Evolutionary conservation across 345 rosid species (phyloP).

Genomic region (Salix dunnii): DNA sequence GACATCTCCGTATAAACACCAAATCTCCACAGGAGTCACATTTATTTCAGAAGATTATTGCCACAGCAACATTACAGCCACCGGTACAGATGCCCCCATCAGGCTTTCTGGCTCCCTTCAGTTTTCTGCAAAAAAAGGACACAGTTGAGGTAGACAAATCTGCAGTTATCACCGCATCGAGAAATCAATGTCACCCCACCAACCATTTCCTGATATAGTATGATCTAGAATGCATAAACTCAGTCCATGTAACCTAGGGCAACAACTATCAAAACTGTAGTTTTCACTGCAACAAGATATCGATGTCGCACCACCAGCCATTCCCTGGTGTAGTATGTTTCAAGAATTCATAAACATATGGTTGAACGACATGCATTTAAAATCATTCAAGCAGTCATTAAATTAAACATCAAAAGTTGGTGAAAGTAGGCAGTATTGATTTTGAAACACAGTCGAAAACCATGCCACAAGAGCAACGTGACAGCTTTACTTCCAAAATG

Average conservation of each 20-base stretch:
- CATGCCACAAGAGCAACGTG: too few species aligned
- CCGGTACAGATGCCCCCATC: neutral
- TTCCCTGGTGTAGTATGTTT: too few species aligned
- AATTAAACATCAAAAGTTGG: neutral
- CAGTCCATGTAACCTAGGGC: too few species aligned
- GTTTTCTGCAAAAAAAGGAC: conserved; percentile 14
- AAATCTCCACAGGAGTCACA: conserved; percentile 7
- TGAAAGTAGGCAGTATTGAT: neutral
- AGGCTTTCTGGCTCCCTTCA: conserved; percentile 4
- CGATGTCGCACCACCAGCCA: too few species aligned
- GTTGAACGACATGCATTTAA: neutral
- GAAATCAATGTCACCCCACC: neutral
- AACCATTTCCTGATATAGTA: neutral
- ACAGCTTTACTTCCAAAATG: neutral
- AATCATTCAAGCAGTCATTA: neutral
- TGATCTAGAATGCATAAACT: too few species aligned
- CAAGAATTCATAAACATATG: too few species aligned
- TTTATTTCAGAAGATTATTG: conserved; percentile 15
- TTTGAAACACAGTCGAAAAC: neutral
- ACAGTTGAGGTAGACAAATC: neutral
- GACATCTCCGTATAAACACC: conserved; percentile 2
- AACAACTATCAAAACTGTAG: too few species aligned
- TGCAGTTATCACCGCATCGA: neutral
- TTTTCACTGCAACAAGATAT: too few species aligned
- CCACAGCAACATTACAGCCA: neutral